Base-by-base conservation (phyloP, 2,329 filamentous ascomycete species). In the Sporothrix pallida region DNA sequence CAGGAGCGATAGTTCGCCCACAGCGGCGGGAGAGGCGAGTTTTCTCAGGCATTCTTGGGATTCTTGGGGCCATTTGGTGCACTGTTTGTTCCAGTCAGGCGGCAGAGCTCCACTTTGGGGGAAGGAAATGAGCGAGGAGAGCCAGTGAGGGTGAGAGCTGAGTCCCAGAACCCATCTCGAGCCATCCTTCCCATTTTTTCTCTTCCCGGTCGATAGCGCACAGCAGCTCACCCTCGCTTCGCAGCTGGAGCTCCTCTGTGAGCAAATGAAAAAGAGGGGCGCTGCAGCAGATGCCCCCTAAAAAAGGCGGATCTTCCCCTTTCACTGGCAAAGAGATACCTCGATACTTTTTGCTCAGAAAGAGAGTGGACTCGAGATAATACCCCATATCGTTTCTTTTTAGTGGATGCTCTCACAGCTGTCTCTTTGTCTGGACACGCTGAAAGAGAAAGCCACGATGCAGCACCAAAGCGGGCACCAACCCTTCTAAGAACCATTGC, bases 401-500 rank as follows among this genome's bases (percentile, higher is more conserved):
- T 37, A 44, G 5, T 44, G 15, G 15, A 42, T 65, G n/a, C 12
- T 5, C 37, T 6, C 17, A 17, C 48, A 20, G 20, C 12, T n/a
- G 13, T 20, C 13, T 20, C 54, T 58, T 37, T 54, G 48, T 44
- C 58, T 48, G 37, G 17, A 17, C 5, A 37, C 60, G 8, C 60
- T 44, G 17, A 37, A 13, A 9, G n/a, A 9, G 17, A 44, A 44
- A 44, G 37, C 42, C n/a, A 26, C 52, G 5, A 56, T 67, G 10
- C 70, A 42, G 10, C 70, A 42, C 26, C 60, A 67, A 65, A 46
- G 26, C 60, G 37, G 48, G 69, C 54, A 42, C 60, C 46, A 65
- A 50, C 69, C 52, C 46, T 67, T 74, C 50, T 60, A 10, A 63
- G 72, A 67, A 71, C 68, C 72, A 74, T 74, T 74, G 60, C 60